These are phyloP conservation scores for Emmonsiellopsis sp. DNA, from an alignment of 2,329 filamentous ascomycete species.

Conservation along the genomic window DNA sequence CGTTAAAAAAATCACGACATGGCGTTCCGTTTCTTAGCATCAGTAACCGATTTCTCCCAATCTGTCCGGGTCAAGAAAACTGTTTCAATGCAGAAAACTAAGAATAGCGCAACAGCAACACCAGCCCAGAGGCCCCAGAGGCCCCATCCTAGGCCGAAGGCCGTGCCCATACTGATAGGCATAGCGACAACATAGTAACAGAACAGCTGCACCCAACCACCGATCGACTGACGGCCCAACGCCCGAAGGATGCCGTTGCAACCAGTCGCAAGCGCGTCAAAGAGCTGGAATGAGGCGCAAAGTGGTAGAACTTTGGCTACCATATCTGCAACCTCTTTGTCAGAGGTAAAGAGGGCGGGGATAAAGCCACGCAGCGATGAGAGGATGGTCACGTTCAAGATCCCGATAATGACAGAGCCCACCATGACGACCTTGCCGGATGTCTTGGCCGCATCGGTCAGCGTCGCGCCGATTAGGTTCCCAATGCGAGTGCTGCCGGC, in stretches of 20 bases:
- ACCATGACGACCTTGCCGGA: conserved; percentile 68
- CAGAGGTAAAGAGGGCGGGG: conserved; percentile 67
- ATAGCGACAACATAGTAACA: conserved; percentile 81
- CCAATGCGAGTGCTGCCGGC: conserved; percentile 81
- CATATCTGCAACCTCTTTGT: conserved; percentile 57
- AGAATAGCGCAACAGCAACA: conserved; percentile 59
- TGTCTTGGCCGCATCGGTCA: conserved; percentile 70
- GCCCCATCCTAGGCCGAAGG: conserved; percentile 68
- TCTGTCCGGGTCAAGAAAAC: conserved; percentile 46
- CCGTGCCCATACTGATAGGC: conserved; percentile 69
- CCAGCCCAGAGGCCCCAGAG: conserved; percentile 75
- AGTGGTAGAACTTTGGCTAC: conserved; percentile 65
- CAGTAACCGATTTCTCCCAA: conserved; percentile 52
- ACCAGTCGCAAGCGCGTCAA: conserved; percentile 69
- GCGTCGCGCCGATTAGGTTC: conserved; percentile 79
- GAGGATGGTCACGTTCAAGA: conserved; percentile 68
- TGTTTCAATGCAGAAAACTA: conserved; percentile 48
- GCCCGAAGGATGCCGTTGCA: conserved; percentile 81
- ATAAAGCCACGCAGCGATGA: conserved; percentile 61
- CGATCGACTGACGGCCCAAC: conserved; percentile 78
- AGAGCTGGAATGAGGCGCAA: conserved; percentile 80
- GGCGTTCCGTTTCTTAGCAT: conserved; percentile 48
- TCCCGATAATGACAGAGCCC: conserved; percentile 59
- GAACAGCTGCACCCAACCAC: conserved; percentile 77
- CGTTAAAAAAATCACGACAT: conserved; percentile 19